Conservation (phyloP, 257 asterid genomes). For the Prunella vulgaris region DNA sequence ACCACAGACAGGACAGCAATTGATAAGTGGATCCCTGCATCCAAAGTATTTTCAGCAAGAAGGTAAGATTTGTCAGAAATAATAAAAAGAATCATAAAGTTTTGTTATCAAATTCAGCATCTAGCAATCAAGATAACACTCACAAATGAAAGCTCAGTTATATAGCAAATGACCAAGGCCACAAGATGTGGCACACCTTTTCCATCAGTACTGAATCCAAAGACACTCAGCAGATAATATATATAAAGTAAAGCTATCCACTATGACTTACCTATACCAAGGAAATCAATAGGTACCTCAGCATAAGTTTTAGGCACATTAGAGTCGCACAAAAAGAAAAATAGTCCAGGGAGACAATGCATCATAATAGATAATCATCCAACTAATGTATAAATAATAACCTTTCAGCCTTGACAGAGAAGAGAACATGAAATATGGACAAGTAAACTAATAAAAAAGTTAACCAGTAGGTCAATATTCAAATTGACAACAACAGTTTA, state of each 20-base stretch:
- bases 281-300: not conserved
- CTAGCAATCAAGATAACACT: not conserved
- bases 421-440: not conserved
- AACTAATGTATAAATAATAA: not conserved
- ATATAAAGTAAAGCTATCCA: not conserved
- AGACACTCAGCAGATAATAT: conserved; percentile 7
- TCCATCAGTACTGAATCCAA: not conserved
- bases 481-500: not conserved
- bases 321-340: not conserved
- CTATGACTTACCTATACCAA: not conserved
- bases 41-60: conserved; percentile 10
- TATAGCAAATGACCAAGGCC: not conserved
- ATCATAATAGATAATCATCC: not conserved
- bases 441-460: not conserved
- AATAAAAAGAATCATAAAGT: not conserved
- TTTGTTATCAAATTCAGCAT: not conserved
- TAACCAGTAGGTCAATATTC: not conserved
- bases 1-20: conserved; percentile 97
- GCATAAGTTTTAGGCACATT: not conserved
- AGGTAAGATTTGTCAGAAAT: conserved; percentile 6
- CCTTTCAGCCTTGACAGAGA: not conserved
- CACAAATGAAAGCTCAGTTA: not conserved
- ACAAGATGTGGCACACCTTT: not conserved
- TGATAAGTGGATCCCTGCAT: conserved; percentile 81
- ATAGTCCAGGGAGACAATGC: not conserved